phyloP scores from a whole-genome alignment of 805 yeast genomes.

The Wickerhamiella azyma region DNA sequence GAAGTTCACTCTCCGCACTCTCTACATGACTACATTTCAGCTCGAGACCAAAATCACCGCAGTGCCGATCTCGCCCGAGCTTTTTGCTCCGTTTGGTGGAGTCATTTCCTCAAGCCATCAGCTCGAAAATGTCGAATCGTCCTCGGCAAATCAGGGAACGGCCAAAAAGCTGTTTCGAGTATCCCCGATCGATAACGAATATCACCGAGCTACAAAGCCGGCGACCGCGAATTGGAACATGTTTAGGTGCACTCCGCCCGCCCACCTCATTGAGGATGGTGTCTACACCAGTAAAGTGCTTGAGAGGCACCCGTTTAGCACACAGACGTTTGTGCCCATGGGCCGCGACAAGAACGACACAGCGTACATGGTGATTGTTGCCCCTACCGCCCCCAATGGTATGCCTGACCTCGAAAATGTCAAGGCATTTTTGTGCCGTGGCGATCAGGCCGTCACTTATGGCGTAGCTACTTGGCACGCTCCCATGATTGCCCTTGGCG shows the following conservation, averaged over 20 bases:
- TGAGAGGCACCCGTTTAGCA: slow-evolving; percentile 79
- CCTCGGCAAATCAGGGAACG: slow-evolving; percentile 84
- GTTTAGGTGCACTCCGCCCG: slow-evolving; percentile 68
- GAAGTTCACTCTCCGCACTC: neutral
- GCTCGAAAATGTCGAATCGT: slow-evolving; percentile 31
- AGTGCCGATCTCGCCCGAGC: slow-evolving; percentile 47
- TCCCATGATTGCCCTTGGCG: slow-evolving; percentile 79
- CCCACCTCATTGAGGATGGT: slow-evolving; percentile 34
- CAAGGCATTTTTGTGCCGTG: slow-evolving; percentile 60
- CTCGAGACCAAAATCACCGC: slow-evolving; percentile 29
- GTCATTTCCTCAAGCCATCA: slow-evolving; percentile 71
- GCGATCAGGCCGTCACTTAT: slow-evolving; percentile 82
- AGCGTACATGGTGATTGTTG: slow-evolving; percentile 73
- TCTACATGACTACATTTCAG: neutral
- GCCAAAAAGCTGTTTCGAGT: slow-evolving; percentile 67
- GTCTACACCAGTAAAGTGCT: slow-evolving; percentile 49
- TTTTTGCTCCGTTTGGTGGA: slow-evolving; percentile 58
- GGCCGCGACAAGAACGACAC: slow-evolving; percentile 39
- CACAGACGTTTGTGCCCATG: slow-evolving; percentile 89
- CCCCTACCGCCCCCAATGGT: slow-evolving; percentile 29
- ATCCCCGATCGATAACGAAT: slow-evolving; percentile 49
- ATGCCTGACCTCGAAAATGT: slow-evolving; percentile 42
- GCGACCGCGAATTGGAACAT: slow-evolving; percentile 67
- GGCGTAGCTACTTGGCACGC: slow-evolving; percentile 87
- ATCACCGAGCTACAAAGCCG: slow-evolving; percentile 28